These are phyloP conservation scores for Clonostachys chloroleuca DNA, from an alignment of 2,329 filamentous ascomycete species.

Conservation along the genomic window DNA sequence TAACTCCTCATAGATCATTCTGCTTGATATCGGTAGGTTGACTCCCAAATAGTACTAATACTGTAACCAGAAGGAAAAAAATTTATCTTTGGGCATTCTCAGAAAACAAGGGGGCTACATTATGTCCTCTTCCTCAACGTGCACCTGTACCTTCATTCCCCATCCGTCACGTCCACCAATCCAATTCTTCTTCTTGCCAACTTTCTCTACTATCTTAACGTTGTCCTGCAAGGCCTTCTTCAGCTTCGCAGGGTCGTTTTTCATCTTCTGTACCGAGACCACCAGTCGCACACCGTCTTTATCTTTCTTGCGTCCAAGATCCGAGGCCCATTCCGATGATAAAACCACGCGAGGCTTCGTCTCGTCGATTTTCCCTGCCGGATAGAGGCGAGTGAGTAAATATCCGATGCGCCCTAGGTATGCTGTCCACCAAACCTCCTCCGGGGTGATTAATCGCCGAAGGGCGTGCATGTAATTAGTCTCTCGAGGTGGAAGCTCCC, in stretches of 20 bases:
- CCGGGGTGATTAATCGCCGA: constrained; percentile 43
- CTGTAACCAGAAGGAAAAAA: too few relatives aligned
- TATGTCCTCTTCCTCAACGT: constrained; percentile 24
- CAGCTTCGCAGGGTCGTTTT: constrained; percentile 29
- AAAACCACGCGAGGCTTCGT: constrained; percentile 32
- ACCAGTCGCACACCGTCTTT: constrained; percentile 35
- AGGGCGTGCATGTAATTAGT: constrained; percentile 48
- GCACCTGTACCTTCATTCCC: constrained; percentile 29
- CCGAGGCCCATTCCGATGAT: constrained; percentile 31
- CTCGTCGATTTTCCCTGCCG: constrained; percentile 44
- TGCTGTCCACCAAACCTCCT: constrained; percentile 60
- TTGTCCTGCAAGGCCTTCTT: constrained; percentile 32
- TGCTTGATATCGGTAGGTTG: too few relatives aligned
- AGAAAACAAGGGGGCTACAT: neutral
- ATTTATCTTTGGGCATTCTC: too few relatives aligned
- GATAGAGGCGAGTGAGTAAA: constrained; percentile 55
- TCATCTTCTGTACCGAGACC: constrained; percentile 31
- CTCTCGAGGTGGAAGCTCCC: constrained; percentile 55
- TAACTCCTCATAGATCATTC: too few relatives aligned
- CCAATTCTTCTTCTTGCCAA: constrained; percentile 58
- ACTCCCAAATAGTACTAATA: too few relatives aligned
- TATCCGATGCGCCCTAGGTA: constrained; percentile 58
- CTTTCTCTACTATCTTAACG: constrained; percentile 41
- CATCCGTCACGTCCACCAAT: constrained; percentile 19
- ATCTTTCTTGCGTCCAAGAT: constrained; percentile 28